A percentile compares a stretch with the other conserved stretches of the same genome.
Conservation (phyloP, 2,329 filamentous ascomycete genomes). For the Hymenoscyphus fraxineus region DNA sequence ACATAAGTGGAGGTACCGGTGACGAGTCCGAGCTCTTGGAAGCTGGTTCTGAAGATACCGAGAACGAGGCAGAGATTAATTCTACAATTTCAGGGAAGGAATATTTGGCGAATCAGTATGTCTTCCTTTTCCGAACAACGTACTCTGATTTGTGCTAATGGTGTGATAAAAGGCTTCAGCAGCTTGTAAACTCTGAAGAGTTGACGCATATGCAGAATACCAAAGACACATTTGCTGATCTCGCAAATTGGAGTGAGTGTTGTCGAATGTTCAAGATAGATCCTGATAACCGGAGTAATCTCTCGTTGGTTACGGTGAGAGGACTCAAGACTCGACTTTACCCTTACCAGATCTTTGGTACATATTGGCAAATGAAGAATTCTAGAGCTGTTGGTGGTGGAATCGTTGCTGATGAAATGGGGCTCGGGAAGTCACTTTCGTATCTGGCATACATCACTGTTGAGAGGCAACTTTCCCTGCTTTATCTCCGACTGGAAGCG, state of each 20-base stretch:
- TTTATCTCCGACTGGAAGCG: slow-evolving; percentile 15
- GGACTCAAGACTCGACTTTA: slow-evolving; percentile 23
- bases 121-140: neutral
- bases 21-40: neutral
- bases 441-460: slow-evolving; percentile 43
- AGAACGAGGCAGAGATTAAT: neutral
- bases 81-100: neutral
- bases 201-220: slow-evolving; percentile 9
- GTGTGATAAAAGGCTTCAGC: slow-evolving; percentile 14
- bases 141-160: neutral
- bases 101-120: slow-evolving; percentile 2
- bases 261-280: slow-evolving; percentile 22
- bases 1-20: neutral
- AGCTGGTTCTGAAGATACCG: neutral
- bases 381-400: slow-evolving; percentile 54
- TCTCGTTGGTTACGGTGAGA: slow-evolving; percentile 14
- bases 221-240: neutral
- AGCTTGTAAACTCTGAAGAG: slow-evolving; percentile 14
- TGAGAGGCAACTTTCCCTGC: slow-evolving; percentile 21
- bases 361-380: slow-evolving; percentile 25
- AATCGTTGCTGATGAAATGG: slow-evolving; percentile 56
- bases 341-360: slow-evolving; percentile 24
- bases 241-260: slow-evolving; percentile 19
- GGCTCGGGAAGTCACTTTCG: slow-evolving; percentile 51
- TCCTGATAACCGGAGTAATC: slow-evolving; percentile 8